A percentile compares a stretch with the other conserved stretches of the same genome.
These are phyloP conservation scores for Ascodesmis nigricans DNA, from an alignment of 495 filamentous ascomycete genomes.

Conservation along the genomic window DNA sequence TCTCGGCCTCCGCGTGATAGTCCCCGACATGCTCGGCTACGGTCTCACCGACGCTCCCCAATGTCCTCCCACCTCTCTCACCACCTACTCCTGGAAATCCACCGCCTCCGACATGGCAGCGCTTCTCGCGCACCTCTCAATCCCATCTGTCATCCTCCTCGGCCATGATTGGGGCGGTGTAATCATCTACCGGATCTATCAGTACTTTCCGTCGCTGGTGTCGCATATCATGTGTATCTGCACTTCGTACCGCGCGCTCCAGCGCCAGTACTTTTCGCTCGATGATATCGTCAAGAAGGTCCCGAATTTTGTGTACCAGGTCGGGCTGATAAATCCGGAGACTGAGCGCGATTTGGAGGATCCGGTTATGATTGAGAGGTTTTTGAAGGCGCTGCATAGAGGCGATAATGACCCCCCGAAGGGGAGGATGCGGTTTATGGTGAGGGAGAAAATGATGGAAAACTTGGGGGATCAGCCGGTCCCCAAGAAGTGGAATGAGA, in stretches of 20 bases:
- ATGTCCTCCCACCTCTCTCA: conserved; percentile 28
- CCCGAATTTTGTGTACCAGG: conserved; percentile 56
- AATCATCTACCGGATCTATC: conserved; percentile 38
- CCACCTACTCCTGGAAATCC: conserved; percentile 44
- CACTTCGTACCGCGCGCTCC: conserved; percentile 43
- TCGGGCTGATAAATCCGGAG: conserved; percentile 46
- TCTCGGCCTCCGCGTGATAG: conserved; percentile 47
- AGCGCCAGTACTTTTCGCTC: conserved; percentile 27
- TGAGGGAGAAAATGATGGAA: conserved; percentile 29
- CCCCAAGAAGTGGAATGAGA: conserved; percentile 35
- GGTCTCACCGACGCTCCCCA: conserved; percentile 46
- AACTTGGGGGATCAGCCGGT: conserved; percentile 29
- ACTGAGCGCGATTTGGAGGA: conserved; percentile 37
- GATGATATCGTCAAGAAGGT: conserved; percentile 34
- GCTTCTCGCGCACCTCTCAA: conserved; percentile 36
- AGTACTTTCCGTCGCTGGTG: conserved; percentile 50
- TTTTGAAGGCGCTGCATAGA: conserved; percentile 49
- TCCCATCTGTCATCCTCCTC: conserved; percentile 42
- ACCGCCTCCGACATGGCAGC: conserved; percentile 47
- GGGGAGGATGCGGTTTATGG: conserved; percentile 31
- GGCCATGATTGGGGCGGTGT: conserved; percentile 69
- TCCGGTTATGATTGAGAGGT: conserved; percentile 37
- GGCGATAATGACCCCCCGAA: conserved; percentile 28
- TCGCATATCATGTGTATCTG: conserved; percentile 54
- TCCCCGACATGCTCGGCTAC: conserved; percentile 63